phyloP scores from a whole-genome alignment of 2,329 filamentous ascomycete species.

The Chaetomium globosum region DNA sequence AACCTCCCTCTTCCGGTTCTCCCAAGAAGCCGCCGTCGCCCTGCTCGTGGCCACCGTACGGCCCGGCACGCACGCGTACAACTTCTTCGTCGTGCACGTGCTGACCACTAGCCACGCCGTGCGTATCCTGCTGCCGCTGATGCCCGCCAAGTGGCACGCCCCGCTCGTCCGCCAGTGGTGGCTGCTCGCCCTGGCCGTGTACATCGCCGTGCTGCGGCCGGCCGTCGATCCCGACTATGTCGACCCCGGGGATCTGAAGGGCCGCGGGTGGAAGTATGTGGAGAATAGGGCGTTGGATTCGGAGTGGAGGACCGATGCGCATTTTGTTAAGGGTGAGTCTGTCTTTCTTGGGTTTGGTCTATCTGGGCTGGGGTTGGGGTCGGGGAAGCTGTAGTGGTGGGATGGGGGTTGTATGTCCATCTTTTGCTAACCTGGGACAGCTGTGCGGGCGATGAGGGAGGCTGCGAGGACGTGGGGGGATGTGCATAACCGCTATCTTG shows the following conservation, averaged over 20 bases:
- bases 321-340: conserved; percentile 77
- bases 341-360: not conserved
- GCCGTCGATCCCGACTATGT: conserved; percentile 68
- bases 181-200: conserved; percentile 77
- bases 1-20: conserved; percentile 72
- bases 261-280: conserved; percentile 76
- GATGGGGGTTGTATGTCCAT: not conserved
- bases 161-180: conserved; percentile 84
- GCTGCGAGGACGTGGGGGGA: conserved; percentile 76
- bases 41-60: conserved; percentile 64
- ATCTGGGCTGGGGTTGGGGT: not conserved
- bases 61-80: conserved; percentile 66
- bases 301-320: conserved; percentile 69
- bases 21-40: conserved; percentile 63
- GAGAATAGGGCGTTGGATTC: conserved; percentile 70
- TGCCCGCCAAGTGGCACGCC: conserved; percentile 74
- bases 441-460: conserved; percentile 72
- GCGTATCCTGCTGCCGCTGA: conserved; percentile 76
- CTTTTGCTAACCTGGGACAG: conserved; percentile 44
- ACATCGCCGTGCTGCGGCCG: conserved; percentile 74
- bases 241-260: conserved; percentile 58
- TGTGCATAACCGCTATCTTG: conserved; percentile 64
- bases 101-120: conserved; percentile 87
- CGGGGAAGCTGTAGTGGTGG: not conserved
- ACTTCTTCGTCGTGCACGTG: conserved; percentile 81